Conservation (phyloP, 148 eudicot genomes). For the Heliamphora exappendiculata region DNA sequence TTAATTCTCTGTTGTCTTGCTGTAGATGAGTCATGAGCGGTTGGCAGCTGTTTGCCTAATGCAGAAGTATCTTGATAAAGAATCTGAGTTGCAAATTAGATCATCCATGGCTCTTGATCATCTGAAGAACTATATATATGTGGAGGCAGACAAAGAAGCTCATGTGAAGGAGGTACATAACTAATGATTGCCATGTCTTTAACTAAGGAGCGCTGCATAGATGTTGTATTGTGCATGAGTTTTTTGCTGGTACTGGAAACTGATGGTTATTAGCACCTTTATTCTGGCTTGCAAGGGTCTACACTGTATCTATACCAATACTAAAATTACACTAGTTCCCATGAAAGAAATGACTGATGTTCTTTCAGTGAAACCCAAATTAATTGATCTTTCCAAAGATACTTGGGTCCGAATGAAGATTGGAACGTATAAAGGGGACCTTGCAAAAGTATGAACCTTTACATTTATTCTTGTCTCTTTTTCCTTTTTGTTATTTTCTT, state of each 20-base stretch:
- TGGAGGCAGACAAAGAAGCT: conserved; percentile 97
- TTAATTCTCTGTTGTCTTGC: conserved; percentile 11
- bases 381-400: conserved; percentile 71
- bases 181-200: no score
- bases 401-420: conserved; percentile 95
- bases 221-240: not conserved
- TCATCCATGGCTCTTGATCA: conserved; percentile 91
- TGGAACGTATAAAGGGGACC: conserved; percentile 91
- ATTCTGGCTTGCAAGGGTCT: conserved; percentile 87
- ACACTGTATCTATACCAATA: conserved; percentile 52
- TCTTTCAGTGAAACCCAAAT: conserved; percentile 92
- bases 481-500: not conserved
- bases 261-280: conserved; percentile 12
- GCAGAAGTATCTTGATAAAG: conserved; percentile 86
- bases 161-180: conserved; percentile 81
- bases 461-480: conserved; percentile 4
- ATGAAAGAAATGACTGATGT: conserved; percentile 99
- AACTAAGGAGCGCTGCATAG: not conserved
- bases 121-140: conserved; percentile 75
- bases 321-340: conserved; percentile 75
- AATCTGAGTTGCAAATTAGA: conserved; percentile 75
- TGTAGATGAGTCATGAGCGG: conserved; percentile 87
- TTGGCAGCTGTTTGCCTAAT: conserved; percentile 93
- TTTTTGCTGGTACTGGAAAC: not conserved
- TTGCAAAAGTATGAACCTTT: conserved; percentile 59